phyloP scores from a whole-genome alignment of 2,329 filamentous ascomycete species.

The Sordariomycetes sp. region DNA sequence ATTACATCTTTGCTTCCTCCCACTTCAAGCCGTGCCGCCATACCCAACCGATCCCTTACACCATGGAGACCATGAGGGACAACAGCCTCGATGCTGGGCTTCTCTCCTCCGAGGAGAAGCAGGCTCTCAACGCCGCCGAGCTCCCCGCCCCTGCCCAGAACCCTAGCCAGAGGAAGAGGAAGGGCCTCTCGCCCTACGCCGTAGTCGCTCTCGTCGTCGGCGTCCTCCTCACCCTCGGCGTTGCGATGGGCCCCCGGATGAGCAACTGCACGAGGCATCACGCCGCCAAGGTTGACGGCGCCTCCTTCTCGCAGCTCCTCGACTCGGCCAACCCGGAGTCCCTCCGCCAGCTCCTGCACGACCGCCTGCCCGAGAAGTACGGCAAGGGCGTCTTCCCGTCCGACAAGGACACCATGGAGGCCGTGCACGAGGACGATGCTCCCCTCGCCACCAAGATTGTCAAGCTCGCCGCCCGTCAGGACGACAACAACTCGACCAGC shows the following conservation, averaged over 20 bases:
- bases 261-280: background rate
- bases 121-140: constrained; percentile 1
- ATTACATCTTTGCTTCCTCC: background rate
- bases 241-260: background rate
- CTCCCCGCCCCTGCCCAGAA: background rate
- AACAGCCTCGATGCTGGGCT: constrained; percentile 13
- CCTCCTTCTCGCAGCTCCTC: constrained; percentile 23
- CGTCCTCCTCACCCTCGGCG: background rate
- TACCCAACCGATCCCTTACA: background rate
- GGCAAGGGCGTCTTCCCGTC: constrained; percentile 58
- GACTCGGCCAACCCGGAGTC: constrained; percentile 45
- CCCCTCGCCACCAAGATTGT: constrained; percentile 52
- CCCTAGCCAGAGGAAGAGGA: background rate
- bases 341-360: constrained; percentile 57
- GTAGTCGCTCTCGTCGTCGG: constrained; percentile 1
- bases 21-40: background rate
- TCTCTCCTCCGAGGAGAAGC: constrained; percentile 13
- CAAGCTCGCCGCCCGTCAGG: constrained; percentile 51
- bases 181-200: background rate
- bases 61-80: constrained; percentile 7
- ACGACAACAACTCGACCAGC: constrained; percentile 24
- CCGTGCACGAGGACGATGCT: constrained; percentile 49
- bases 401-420: constrained; percentile 52
- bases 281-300: background rate
- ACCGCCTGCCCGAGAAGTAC: constrained; percentile 51